A percentile compares a stretch with the other conserved stretches of the same genome.
Conservation (phyloP, 768 basidiomycete genomes). For the Trametopsis cervina region DNA sequence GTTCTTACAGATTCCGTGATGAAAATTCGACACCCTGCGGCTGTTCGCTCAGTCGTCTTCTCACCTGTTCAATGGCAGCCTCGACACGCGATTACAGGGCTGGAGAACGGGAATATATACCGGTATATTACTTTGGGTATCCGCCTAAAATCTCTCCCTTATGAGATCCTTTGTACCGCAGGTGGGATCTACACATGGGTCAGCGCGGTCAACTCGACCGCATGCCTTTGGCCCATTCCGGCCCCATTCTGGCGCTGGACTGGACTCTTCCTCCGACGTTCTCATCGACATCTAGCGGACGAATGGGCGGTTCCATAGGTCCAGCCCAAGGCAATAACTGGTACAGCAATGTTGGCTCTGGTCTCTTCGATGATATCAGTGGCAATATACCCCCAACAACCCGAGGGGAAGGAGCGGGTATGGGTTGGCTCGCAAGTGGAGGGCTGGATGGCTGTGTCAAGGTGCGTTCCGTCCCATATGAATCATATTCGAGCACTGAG, state of each 20-base stretch:
- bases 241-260: conserved; percentile 65
- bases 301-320: conserved; percentile 1
- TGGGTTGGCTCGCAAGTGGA: conserved; percentile 74
- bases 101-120: conserved; percentile 38
- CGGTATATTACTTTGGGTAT: conserved; percentile 31
- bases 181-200: conserved; percentile 79
- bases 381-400: conserved; percentile 6
- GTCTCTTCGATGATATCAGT: conserved; percentile 19
- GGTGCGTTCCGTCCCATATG: conserved; percentile 28
- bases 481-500: not conserved
- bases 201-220: conserved; percentile 68
- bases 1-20: conserved; percentile 62
- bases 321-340: conserved; percentile 12
- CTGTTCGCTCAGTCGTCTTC: conserved; percentile 63
- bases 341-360: conserved; percentile 16
- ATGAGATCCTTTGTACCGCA: conserved; percentile 16
- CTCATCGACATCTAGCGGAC: conserved; percentile 12
- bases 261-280: conserved; percentile 43
- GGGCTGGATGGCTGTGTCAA: conserved; percentile 78
- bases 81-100: conserved; percentile 47
- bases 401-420: conserved; percentile 19
- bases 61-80: conserved; percentile 62
- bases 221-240: conserved; percentile 65
- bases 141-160: not conserved
- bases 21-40: conserved; percentile 62